These are phyloP conservation scores for Macaranga tanarius DNA, from an alignment of 441 rosid genomes.

Conservation along the genomic window DNA sequence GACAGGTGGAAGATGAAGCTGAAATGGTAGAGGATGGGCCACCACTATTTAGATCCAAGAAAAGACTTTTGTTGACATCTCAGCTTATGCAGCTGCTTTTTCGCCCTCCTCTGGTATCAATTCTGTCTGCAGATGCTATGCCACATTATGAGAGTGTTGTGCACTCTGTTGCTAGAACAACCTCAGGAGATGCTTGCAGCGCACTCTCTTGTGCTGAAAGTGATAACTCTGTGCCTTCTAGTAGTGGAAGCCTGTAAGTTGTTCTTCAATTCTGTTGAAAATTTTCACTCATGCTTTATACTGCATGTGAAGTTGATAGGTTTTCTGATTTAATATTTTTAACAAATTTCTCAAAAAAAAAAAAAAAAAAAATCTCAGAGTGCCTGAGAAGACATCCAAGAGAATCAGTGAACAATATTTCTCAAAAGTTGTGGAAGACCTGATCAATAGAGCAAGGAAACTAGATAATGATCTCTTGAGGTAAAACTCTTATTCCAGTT, in stretches of 20 bases:
- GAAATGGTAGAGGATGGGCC: slow-evolving; percentile 45
- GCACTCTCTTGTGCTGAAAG: slow-evolving; percentile 32
- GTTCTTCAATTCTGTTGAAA: neutral
- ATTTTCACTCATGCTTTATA: neutral
- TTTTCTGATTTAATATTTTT: neutral
- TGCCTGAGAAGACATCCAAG: slow-evolving; percentile 41
- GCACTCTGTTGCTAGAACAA: slow-evolving; percentile 52
- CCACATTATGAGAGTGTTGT: slow-evolving; percentile 51
- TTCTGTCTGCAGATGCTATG: slow-evolving; percentile 49
- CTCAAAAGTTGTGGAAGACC: slow-evolving; percentile 48
- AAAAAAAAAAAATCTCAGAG: slow-evolving; percentile 29
- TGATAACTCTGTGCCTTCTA: slow-evolving; percentile 30
- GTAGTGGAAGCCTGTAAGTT: slow-evolving; percentile 49
- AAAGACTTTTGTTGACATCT: slow-evolving; percentile 71
- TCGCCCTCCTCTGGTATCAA: slow-evolving; percentile 45
- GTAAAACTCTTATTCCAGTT: slow-evolving; percentile 28
- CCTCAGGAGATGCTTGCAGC: slow-evolving; percentile 72
- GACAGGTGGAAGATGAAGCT: slow-evolving; percentile 60
- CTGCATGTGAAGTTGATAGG: neutral
- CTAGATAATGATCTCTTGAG: slow-evolving; percentile 59
- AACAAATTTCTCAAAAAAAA: neutral
- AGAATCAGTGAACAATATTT: slow-evolving; percentile 46
- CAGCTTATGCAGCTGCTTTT: slow-evolving; percentile 81
- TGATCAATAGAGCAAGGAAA: slow-evolving; percentile 50
- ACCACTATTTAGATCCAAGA: slow-evolving; percentile 50